Base-by-base conservation (phyloP, 108 stramenopile species). In the Asterionellopsis glacialis region DNA sequence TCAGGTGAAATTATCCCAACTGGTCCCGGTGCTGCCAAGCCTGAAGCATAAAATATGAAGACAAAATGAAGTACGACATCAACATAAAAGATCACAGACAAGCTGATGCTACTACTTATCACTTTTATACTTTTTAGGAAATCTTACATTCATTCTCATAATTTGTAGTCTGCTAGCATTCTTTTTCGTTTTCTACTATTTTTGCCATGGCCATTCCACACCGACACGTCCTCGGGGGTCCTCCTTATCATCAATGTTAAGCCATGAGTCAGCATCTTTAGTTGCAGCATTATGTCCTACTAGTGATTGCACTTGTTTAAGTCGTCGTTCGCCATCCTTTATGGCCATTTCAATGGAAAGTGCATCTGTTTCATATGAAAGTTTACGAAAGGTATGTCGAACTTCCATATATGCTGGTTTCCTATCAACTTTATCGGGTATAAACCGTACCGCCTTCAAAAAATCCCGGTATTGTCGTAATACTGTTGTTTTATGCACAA, bases 1-100 rank as follows among this genome's bases (percentile, higher is more conserved):
- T 66, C 80, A 1, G 89, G 89, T 25, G 90, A 93, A 65, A 95
- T 95, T 61, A 85, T 93, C 51, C 91, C 91, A n/a, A 95, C 94
- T 10, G 97, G 81, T 15, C 81, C 81, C 4, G 76, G 76, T 15
- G 81, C 81, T 13, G 77, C 81, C 62, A 82, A 82, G 67, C 81
- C 81, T 21, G 25, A 47, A 48, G 47, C 47, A 21, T 48, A 21
- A 48, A 21, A 48, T 16, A 48, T 7, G 33, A 5, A 33, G 2
- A 33, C 7, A 33, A 33, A 33, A 5, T 2, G 2, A 33, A 33
- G 7, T 7, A 33, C 33, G 2, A 33, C 47, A n/a, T 12, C 22
- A 1, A 43, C 47, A 45, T 24, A 11, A 12, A 22, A 23, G 12
- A 45, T 59, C 33, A 59, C 22, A 43, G 27, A 0, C 9, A 45